Conservation (phyloP, 371 early-diverging fungal species). For the Mucor irregularis region DNA sequence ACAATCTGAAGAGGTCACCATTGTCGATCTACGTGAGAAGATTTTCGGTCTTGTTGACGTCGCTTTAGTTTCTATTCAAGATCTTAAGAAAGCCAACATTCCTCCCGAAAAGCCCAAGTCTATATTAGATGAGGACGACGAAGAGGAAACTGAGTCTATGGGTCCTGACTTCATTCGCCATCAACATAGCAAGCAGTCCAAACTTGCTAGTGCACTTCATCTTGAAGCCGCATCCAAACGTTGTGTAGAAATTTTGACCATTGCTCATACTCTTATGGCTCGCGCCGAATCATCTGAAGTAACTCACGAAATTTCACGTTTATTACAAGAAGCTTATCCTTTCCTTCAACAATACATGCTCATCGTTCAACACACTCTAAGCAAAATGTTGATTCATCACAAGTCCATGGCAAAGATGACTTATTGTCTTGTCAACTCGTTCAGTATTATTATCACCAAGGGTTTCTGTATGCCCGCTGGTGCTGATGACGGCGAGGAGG, state of each 20-base stretch:
- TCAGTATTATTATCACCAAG: constrained; percentile 72
- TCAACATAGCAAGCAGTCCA: constrained; percentile 32
- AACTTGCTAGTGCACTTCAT: constrained; percentile 35
- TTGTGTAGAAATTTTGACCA: constrained; percentile 30
- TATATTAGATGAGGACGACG: constrained; percentile 24
- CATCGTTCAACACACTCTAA: constrained; percentile 59
- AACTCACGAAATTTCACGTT: constrained; percentile 18
- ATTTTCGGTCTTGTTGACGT: constrained; percentile 37
- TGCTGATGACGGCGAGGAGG: constrained; percentile 65
- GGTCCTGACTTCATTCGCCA: constrained; percentile 50
- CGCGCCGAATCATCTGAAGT: background rate
- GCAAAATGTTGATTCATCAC: constrained; percentile 67
- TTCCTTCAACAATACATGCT: constrained; percentile 73
- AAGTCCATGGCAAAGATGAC: constrained; percentile 67
- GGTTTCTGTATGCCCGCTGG: constrained; percentile 85
- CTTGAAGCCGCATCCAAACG: constrained; percentile 42
- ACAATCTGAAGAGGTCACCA: background rate
- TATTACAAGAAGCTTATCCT: constrained; percentile 55
- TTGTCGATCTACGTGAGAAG: constrained; percentile 30
- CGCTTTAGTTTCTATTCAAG: constrained; percentile 44
- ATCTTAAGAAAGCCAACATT: constrained; percentile 35
- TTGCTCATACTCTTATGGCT: constrained; percentile 20
- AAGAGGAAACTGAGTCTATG: constrained; percentile 56
- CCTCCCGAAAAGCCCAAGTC: background rate
- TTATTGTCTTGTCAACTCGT: constrained; percentile 70